A percentile compares a stretch with the other conserved stretches of the same genome.
Evolutionary conservation across 768 basidiomycete genomes (phyloP).

Genomic region (Tricholoma flavovirens): DNA sequence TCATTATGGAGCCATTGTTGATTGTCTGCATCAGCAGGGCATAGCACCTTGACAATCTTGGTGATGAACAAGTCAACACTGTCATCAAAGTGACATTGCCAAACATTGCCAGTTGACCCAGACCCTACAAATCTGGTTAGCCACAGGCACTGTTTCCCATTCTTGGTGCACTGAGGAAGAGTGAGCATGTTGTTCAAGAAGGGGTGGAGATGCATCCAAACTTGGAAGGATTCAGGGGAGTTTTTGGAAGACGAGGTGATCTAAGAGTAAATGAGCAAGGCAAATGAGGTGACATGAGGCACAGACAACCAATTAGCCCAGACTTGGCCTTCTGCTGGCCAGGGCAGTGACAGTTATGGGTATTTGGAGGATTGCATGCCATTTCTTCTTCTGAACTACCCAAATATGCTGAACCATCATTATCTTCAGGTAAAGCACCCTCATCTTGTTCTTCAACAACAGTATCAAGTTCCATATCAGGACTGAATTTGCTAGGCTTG

Average conservation of each 20-base stretch:
- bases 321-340: neutral
- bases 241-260: neutral
- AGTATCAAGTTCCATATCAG: conserved; percentile 16
- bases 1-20: conserved; percentile 15
- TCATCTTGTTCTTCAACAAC: conserved; percentile 13
- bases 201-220: neutral
- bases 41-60: conserved; percentile 14
- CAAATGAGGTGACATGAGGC: neutral
- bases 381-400: conserved; percentile 5
- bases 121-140: conserved; percentile 14
- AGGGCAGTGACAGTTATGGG: neutral
- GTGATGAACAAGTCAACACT: conserved; percentile 7
- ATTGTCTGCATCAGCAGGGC: conserved; percentile 11
- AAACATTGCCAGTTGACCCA: conserved; percentile 18
- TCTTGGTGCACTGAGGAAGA: conserved; percentile 12
- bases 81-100: conserved; percentile 16
- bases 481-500: conserved; percentile 9
- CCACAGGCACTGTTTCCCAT: conserved; percentile 12
- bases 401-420: too few species aligned
- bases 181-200: conserved; percentile 12
- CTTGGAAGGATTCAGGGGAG: neutral
- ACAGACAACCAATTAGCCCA: neutral
- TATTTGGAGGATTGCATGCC: too few species aligned
- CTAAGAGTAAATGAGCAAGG: neutral
- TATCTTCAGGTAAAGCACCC: too few species aligned